Evolutionary conservation across 2,329 filamentous ascomycete species (phyloP).

Genomic region (Arthrobotrys sphaeroides): DNA sequence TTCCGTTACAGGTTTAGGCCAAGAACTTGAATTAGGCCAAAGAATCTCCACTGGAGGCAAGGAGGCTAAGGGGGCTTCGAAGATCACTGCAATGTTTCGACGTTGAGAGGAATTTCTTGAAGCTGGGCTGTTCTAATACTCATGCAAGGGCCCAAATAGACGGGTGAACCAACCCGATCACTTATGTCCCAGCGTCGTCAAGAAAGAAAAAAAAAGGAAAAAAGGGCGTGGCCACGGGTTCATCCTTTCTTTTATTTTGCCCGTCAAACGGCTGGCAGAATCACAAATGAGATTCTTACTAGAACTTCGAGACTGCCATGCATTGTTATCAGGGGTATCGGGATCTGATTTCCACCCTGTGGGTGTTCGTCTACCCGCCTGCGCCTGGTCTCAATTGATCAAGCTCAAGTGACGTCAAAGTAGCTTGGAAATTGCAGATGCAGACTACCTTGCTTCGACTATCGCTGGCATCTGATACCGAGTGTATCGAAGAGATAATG

Average conservation of each 20-base stretch:
- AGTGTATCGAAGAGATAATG: background rate
- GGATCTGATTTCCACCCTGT: constrained; percentile 14
- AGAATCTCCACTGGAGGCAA: constrained; percentile 50
- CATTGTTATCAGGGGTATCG: constrained; percentile 8
- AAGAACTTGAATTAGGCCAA: constrained; percentile 17
- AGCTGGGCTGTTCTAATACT: constrained; percentile 2
- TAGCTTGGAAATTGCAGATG: constrained; percentile 15
- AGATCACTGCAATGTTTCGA: constrained; percentile 37
- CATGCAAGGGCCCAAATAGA: constrained; percentile 15
- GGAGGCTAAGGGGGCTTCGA: constrained; percentile 43
- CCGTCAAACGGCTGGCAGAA: background rate
- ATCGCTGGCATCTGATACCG: background rate
- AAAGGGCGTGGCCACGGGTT: constrained; percentile 30
- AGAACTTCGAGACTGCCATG: background rate
- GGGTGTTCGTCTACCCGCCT: background rate
- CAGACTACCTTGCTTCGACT: constrained; percentile 4
- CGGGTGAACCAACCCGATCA: background rate
- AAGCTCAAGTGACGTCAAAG: constrained; percentile 20
- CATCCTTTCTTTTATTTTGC: background rate
- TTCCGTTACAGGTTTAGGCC: constrained; percentile 45
- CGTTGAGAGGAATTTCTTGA: constrained; percentile 43
- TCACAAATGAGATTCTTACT: background rate
- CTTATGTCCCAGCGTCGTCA: too few species aligned
- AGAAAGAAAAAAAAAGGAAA: too few species aligned
- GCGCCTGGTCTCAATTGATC: too few species aligned